Conservation (phyloP, 2,329 filamentous ascomycete species). For the Clarireedia hainanense region DNA sequence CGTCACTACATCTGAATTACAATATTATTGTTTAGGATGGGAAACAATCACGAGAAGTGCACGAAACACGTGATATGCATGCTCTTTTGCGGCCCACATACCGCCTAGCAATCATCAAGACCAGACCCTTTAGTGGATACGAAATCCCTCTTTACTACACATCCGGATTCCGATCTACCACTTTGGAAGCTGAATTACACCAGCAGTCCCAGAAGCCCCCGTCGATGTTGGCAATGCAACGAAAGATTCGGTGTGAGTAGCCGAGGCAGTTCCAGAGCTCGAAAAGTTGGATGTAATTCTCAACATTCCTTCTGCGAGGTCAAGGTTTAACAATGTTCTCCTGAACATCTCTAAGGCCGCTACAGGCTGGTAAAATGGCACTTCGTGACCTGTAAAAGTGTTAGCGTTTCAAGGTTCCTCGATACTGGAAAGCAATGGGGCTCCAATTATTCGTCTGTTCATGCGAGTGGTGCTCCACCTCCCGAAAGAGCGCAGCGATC, state of each 20-base stretch:
- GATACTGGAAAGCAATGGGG: neutral
- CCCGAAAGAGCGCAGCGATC: no score
- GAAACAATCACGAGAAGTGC: neutral
- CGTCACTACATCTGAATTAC: neutral
- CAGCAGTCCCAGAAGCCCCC: conserved; percentile 1
- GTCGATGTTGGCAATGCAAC: conserved; percentile 15
- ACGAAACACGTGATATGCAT: conserved; percentile 6
- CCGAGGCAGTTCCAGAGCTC: conserved; percentile 13
- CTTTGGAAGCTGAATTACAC: neutral
- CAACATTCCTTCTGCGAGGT: conserved; percentile 37
- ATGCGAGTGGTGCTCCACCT: no score
- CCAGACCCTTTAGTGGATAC: neutral
- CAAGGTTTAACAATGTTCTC: conserved; percentile 22
- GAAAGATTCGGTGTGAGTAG: conserved; percentile 18
- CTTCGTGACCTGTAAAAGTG: conserved; percentile 14
- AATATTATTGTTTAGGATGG: neutral
- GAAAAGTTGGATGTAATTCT: conserved; percentile 17
- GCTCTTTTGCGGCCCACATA: neutral
- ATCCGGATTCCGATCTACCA: neutral
- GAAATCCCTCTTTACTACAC: neutral
- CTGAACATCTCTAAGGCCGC: conserved; percentile 25
- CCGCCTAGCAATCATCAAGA: neutral
- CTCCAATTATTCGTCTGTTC: neutral
- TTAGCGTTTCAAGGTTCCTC: neutral
- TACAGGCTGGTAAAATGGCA: conserved; percentile 23